Base-by-base conservation (phyloP, 352 stramenopile genomes). In the Globisporangium apiculatum region DNA sequence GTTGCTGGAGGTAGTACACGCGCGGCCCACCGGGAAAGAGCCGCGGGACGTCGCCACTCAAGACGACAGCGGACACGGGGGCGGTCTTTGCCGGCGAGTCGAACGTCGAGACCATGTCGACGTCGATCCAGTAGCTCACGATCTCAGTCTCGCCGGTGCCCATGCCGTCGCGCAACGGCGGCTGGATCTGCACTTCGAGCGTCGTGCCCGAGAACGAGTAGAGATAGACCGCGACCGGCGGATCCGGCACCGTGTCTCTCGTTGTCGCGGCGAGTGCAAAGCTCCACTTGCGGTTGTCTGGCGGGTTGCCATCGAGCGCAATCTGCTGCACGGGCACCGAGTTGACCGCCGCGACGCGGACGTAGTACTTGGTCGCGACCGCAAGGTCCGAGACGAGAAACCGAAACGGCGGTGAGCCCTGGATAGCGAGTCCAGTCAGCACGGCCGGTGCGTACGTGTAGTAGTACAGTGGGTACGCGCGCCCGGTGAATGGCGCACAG, bases 221-320 rank as follows among this genome's bases (percentile, higher is more conserved):
- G 7, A 91, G 38, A 8, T 69, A 73, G 5, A 91, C 83, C 3
- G 64, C 76, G 2, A 89, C 49, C 0, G 84, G 79, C 4, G 76
- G 68, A 49, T 91, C 80, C 5, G 95, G 92, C 12, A 89, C 75
- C 58, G 88, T 87, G 63, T 98, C 76, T 18, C 75, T 74, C 0
- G 94, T 91, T 1, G 76, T 81, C 0, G 83, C 79, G 35, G 80
- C 83, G 4, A 94, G 51, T 6, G 69, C 63, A 11, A 78, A 84
- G 36, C 87, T 96, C 94, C 94, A 99, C 60, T 96, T 86, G 17
- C 91, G 92, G 61, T 98, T 98, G 60, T 97, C 73, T 9, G 79
- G 80, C 11, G 87, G 78, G 37, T 83, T 82, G 10, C 84, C 83
- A 49, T 71, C 72, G 10, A 94, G 68, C 31, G 93, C 73, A 51